Conservation (phyloP, 192 early-diverging fungal genomes). For the Umbelopsis ramanniana region DNA sequence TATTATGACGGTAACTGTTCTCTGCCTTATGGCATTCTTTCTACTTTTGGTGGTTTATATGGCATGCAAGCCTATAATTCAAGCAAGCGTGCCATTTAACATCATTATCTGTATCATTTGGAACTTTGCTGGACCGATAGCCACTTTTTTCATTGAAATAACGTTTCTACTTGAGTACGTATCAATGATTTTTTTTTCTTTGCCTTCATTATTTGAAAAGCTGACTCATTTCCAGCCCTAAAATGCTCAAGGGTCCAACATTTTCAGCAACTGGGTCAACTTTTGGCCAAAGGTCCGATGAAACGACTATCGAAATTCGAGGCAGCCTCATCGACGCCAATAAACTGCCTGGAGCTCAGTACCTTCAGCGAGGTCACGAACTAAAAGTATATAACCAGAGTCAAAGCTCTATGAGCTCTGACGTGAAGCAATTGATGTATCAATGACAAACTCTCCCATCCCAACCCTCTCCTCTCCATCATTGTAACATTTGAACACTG, state of each 20-base stretch:
- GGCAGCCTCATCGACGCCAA: neutral
- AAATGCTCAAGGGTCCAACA: slow-evolving; percentile 12
- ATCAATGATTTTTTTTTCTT: neutral
- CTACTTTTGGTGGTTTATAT: neutral
- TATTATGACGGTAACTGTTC: neutral
- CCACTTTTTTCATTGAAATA: slow-evolving; percentile 4
- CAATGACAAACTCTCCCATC: neutral
- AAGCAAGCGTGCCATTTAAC: slow-evolving; percentile 1
- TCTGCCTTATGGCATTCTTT: neutral
- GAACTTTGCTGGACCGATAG: slow-evolving; percentile 7
- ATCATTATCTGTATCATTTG: neutral
- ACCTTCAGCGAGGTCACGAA: slow-evolving; percentile 6
- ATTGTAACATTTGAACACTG: neutral
- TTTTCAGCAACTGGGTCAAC: slow-evolving; percentile 17
- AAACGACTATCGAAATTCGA: neutral
- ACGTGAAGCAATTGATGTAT: slow-evolving; percentile 2
- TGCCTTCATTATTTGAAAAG: neutral
- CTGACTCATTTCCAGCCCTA: slow-evolving; percentile 4
- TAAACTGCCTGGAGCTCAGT: neutral
- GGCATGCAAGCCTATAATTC: neutral
- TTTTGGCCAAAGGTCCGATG: slow-evolving; percentile 11
- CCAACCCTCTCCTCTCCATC: no score
- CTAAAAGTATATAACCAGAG: slow-evolving; percentile 1
- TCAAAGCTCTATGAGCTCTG: neutral
- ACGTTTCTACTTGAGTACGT: slow-evolving; percentile 4